phyloP scores from a whole-genome alignment of 1,284 basidiomycete species.

The Crepidotus sp. region DNA sequence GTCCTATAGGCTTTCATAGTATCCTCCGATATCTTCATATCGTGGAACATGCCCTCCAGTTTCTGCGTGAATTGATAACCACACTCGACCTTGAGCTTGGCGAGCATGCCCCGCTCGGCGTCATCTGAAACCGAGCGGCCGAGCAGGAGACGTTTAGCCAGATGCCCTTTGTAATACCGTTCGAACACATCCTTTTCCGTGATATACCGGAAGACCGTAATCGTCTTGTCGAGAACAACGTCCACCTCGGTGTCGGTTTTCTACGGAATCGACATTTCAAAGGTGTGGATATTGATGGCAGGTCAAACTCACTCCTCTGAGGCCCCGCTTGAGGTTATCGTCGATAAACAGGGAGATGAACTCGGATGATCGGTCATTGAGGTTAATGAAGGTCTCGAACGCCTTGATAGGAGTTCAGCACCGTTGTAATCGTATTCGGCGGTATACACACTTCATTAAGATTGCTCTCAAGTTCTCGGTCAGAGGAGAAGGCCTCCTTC shows the following conservation, averaged over 20 bases:
- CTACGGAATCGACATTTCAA: constrained; percentile 32
- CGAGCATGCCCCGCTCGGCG: constrained; percentile 95
- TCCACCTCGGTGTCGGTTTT: constrained; percentile 95
- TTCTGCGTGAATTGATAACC: constrained; percentile 98
- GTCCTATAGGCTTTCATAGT: constrained; percentile 70
- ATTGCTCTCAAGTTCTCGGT: constrained; percentile 76
- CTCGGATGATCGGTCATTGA: constrained; percentile 83
- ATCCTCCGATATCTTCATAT: constrained; percentile 88
- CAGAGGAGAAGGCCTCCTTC: constrained; percentile 60
- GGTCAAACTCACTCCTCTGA: constrained; percentile 72
- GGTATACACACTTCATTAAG: constrained; percentile 69
- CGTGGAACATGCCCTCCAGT: constrained; percentile 98
- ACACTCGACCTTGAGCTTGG: constrained; percentile 95
- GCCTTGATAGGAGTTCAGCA: constrained; percentile 44
- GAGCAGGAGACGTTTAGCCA: constrained; percentile 85
- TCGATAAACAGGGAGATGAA: constrained; percentile 97
- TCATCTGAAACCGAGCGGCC: constrained; percentile 92
- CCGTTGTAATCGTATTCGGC: not conserved
- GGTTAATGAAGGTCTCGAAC: constrained; percentile 89
- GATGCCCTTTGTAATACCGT: constrained; percentile 94
- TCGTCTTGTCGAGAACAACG: constrained; percentile 84
- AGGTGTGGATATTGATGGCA: not conserved
- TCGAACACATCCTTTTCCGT: constrained; percentile 98
- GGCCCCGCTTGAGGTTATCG: constrained; percentile 91
- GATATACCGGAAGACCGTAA: constrained; percentile 91